Evolutionary conservation across 2,329 filamentous ascomycete species (phyloP).

Genomic region (Lecanicillium sp.): DNA sequence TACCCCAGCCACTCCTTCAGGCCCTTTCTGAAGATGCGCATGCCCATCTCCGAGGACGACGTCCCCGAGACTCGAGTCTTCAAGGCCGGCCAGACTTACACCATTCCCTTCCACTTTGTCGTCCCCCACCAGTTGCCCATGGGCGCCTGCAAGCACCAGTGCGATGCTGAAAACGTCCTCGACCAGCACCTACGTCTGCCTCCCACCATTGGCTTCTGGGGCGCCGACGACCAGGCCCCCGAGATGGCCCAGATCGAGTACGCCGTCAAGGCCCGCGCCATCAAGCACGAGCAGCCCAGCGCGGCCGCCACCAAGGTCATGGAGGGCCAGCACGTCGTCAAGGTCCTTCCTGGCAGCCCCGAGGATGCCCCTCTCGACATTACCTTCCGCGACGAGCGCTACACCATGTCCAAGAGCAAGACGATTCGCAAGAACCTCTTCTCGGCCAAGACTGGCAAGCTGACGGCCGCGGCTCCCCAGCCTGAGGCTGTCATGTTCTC

Average conservation of each 20-base stretch:
- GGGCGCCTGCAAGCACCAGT: slow-evolving; percentile 47
- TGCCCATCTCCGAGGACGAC: slow-evolving; percentile 42
- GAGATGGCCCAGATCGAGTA: slow-evolving; percentile 51
- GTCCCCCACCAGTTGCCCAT: slow-evolving; percentile 53
- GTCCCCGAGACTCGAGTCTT: slow-evolving; percentile 45
- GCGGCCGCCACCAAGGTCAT: slow-evolving; percentile 27
- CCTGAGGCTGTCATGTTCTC: slow-evolving; percentile 44
- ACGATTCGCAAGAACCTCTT: slow-evolving; percentile 48
- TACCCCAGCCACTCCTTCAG: slow-evolving; percentile 43
- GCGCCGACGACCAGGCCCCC: slow-evolving; percentile 48
- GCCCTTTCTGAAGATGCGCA: slow-evolving; percentile 50
- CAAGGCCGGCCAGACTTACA: slow-evolving; percentile 41
- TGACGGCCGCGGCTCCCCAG: slow-evolving; percentile 41
- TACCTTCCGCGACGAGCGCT: slow-evolving; percentile 41
- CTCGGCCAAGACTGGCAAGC: slow-evolving; percentile 42
- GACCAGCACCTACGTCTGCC: slow-evolving; percentile 49
- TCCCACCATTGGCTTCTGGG: slow-evolving; percentile 47
- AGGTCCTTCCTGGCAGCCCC: slow-evolving; percentile 44
- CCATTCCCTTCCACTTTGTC: slow-evolving; percentile 53
- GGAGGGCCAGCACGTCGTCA: slow-evolving; percentile 40
- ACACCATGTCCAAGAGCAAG: slow-evolving; percentile 46
- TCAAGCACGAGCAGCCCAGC: slow-evolving; percentile 21
- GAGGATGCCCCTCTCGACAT: slow-evolving; percentile 49
- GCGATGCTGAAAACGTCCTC: slow-evolving; percentile 38
- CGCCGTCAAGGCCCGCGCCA: slow-evolving; percentile 40